Evolutionary conservation across 331 rosid species (phyloP), one percentile per base, ranked within the genome.

Genomic region (Cucumis variabilis): DNA sequence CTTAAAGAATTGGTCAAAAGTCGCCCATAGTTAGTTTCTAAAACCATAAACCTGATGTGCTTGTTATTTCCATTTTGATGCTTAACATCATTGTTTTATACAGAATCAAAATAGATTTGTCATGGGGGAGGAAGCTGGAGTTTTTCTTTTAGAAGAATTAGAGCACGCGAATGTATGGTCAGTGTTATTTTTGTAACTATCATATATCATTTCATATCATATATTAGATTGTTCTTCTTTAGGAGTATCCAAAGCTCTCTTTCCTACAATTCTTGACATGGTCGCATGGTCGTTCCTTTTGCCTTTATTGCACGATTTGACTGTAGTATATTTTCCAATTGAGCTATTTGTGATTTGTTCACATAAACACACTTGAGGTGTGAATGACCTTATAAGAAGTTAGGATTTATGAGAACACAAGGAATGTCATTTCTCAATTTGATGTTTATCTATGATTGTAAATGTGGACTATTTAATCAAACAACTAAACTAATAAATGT

Each of bases 91-190:
- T 86, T 91, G 82, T 89, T 90, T 79, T 86, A 82, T 65, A 85
- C 98, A 96, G 99, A 94, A 92, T 83, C 98, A 98, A 70, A 98
- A 97, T 93, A 98, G 99, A 88, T 97, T 97, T 94, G 99, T 97
- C 62, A 93, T 95, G 99, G 98, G 99, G 48, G 99, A 97, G 92
- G 99, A 98, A 67, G 94, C 99, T 66, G 99, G 99, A 23, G 98
- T 93, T 90, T 91, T 97, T 92, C 92, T 97, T 89, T 83, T 97
- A 65, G 99, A 97, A 91, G 99, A 97, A 81, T 88, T 97, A 87
- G 99, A 97, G 91, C 99, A 97, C 88, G 99, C 99, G 37, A 93
- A 70, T n/a, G 5, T 73, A 37, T 48, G 65, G n/a, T 77, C 24
- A 48, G 53, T 53, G 81, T 53, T 87, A 85, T 74, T 84, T 15